Conservation (phyloP, 2,329 filamentous ascomycete species). For the Talaromyces sp. region DNA sequence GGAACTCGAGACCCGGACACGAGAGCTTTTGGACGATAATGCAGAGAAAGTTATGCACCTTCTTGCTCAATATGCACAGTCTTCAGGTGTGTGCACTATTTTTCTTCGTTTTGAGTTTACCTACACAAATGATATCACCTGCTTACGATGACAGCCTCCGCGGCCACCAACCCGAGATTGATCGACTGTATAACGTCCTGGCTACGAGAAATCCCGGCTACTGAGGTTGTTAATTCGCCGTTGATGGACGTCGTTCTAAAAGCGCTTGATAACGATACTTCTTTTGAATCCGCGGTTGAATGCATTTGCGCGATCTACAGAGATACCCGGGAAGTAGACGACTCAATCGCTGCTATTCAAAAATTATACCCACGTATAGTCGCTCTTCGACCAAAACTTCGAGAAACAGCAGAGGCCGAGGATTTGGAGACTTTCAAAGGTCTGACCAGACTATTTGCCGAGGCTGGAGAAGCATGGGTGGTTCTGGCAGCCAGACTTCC, state of each 20-base stretch:
- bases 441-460: constrained; percentile 82
- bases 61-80: constrained; percentile 84
- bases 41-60: constrained; percentile 80
- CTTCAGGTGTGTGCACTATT: constrained; percentile 65
- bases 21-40: constrained; percentile 86
- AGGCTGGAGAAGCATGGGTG: constrained; percentile 92
- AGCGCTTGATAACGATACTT: constrained; percentile 67
- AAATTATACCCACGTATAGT: constrained; percentile 76
- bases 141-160: constrained; percentile 52
- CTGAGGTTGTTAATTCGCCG: constrained; percentile 77
- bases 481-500: constrained; percentile 84
- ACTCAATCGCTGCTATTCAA: constrained; percentile 76
- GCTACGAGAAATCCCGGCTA: constrained; percentile 86
- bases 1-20: constrained; percentile 79
- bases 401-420: constrained; percentile 68
- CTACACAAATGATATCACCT: constrained; percentile 5
- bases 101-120: not conserved
- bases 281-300: constrained; percentile 84
- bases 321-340: constrained; percentile 91
- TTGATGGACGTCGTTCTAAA: constrained; percentile 76
- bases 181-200: constrained; percentile 96
- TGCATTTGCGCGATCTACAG: constrained; percentile 87
- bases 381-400: constrained; percentile 69
- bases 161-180: constrained; percentile 80
- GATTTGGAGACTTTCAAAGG: constrained; percentile 83